Base-by-base conservation (phyloP, 1,139 yeast genomes). In the Pichia sp. region DNA sequence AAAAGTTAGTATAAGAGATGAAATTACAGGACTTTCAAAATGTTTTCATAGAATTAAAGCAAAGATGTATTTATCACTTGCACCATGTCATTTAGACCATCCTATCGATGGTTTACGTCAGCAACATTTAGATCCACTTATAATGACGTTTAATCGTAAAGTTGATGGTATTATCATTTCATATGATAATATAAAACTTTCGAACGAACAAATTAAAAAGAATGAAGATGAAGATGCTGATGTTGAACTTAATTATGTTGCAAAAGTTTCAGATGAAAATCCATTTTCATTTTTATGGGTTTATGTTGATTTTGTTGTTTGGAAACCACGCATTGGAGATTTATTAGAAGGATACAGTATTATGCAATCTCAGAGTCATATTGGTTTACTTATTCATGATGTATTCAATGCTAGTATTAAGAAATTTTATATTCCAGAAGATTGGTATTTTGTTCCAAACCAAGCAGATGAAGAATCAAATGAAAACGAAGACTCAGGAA, bases 351-450 rank as follows among this genome's bases (percentile, higher is more conserved):
- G 99, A 8, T 79, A 82, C 72, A 79, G 87, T 53, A 89, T 89
- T 71, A 82, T 93, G 79, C 97, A 91, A 72, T 85, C 97, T 1
- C 96, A 96, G 18, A 86, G 96, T 10, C 99, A 93, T 66, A 84
- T 95, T 63, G 98, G 98, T 56, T 74, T 93, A 58, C 77, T 93
- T 60, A 77, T 93, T 50, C 93, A 88, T 67, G 98, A 93, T 69
- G 88, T 96, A 0, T 93, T 93, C 73, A 95, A 93, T 70, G 98
- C 97, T 36, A 83, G 95, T 51, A 89, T 93, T 59, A 88, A 87
- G 68, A 83, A 87, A 67, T 84, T 79, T 66, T 82, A 81, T 61
- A 89, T 93, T 57, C 99, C 99, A 19, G 71, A 73, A 43, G 79
- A 75, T 50, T 93, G 99, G 99, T 73, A 73, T 38, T 93, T 91